Conservation (phyloP, 2,329 filamentous ascomycete species). For the Phialophora macrospora region DNA sequence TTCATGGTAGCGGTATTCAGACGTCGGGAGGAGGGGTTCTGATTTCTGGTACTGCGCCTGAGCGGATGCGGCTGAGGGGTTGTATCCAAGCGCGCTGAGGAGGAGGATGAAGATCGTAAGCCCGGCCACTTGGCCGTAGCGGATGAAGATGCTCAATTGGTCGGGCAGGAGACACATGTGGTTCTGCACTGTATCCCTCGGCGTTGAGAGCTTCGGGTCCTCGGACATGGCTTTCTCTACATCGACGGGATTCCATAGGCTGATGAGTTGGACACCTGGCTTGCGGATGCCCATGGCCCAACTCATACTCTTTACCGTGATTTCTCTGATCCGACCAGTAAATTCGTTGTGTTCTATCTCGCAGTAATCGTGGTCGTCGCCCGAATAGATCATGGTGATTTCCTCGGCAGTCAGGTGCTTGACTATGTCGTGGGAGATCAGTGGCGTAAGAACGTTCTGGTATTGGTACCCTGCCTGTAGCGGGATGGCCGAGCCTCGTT, state of each 20-base stretch:
- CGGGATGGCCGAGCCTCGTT: constrained; percentile 79
- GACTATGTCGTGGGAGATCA: constrained; percentile 76
- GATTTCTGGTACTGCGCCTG: constrained; percentile 40
- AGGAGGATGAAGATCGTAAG: constrained; percentile 54
- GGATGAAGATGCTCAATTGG: constrained; percentile 81
- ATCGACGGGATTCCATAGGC: constrained; percentile 89
- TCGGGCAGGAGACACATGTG: constrained; percentile 90
- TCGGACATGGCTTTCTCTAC: constrained; percentile 46
- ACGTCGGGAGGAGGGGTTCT: constrained; percentile 39
- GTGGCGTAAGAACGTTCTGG: constrained; percentile 84
- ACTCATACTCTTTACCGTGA: constrained; percentile 92
- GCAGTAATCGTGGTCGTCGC: constrained; percentile 98
- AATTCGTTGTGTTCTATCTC: constrained; percentile 78
- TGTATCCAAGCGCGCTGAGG: constrained; percentile 32
- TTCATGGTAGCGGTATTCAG: constrained; percentile 41
- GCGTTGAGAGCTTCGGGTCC: constrained; percentile 35
- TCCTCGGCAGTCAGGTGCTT: constrained; percentile 71
- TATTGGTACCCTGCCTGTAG: constrained; percentile 89
- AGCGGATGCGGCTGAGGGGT: constrained; percentile 39
- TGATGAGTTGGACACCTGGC: constrained; percentile 86
- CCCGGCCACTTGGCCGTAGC: constrained; percentile 70
- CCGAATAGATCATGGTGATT: constrained; percentile 84
- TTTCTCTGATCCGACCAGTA: constrained; percentile 70
- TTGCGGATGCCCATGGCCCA: constrained; percentile 95
- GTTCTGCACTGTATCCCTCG: constrained; percentile 72